Conservation (phyloP, 306 rosid species). For the Macrotyloma uniflorum region DNA sequence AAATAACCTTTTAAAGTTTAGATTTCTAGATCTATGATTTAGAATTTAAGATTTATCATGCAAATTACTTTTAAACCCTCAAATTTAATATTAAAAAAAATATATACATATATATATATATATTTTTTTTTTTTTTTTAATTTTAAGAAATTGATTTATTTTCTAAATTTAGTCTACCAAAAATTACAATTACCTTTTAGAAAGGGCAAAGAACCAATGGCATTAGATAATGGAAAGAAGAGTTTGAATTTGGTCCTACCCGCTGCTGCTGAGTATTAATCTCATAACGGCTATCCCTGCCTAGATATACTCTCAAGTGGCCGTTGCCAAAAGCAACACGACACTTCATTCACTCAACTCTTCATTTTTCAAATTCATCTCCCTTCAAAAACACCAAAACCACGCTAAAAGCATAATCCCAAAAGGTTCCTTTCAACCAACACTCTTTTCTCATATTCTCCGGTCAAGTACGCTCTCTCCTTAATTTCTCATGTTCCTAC, state of each 20-base stretch:
- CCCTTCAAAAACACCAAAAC: not conserved
- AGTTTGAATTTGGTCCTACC: conserved; percentile 32
- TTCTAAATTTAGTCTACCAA: no score
- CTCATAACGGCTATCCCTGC: conserved; percentile 41
- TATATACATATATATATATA: no score
- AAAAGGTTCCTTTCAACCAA: conserved; percentile 22
- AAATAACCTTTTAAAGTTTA: no score
- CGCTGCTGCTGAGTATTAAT: conserved; percentile 7
- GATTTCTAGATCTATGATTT: no score
- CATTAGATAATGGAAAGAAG: not conserved
- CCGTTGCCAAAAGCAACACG: conserved; percentile 31
- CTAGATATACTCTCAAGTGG: conserved; percentile 34
- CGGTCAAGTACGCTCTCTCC: conserved; percentile 26
- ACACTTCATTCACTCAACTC: not conserved
- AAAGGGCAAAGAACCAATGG: not conserved
- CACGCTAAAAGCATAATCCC: not conserved
- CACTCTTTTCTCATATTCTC: conserved; percentile 47
- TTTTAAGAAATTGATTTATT: no score
- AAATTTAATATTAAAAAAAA: no score
- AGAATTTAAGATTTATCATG: no score
- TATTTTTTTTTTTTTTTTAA: no score
- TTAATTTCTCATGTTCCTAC: not conserved
- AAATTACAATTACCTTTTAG: no score
- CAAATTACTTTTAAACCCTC: no score
- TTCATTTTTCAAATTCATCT: conserved; percentile 30